These are phyloP conservation scores for Aspergillus nomiae DNA, from an alignment of 2,329 filamentous ascomycete species.

Conservation along the genomic window DNA sequence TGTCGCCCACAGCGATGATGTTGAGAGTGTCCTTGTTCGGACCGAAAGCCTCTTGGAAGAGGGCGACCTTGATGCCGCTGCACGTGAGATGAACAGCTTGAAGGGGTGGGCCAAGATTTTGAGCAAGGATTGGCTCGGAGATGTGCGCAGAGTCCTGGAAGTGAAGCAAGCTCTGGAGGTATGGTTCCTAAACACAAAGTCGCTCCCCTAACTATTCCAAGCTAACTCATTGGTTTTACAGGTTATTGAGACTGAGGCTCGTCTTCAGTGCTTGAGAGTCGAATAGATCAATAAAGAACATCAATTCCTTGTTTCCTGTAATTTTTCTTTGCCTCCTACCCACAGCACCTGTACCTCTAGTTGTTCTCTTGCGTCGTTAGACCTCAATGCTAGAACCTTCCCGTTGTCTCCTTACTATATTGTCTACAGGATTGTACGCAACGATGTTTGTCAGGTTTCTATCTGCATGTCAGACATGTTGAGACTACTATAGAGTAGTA, in stretches of 20 bases:
- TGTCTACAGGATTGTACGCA: neutral
- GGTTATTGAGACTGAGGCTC: slow-evolving; percentile 88
- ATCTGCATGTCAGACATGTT: neutral
- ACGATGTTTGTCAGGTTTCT: neutral
- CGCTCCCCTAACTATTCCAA: neutral
- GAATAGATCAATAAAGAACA: slow-evolving; percentile 56
- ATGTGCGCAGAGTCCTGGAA: slow-evolving; percentile 89
- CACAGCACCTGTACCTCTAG: slow-evolving; percentile 44
- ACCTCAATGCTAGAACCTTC: slow-evolving; percentile 41
- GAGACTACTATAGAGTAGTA: neutral
- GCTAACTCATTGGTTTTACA: slow-evolving; percentile 39
- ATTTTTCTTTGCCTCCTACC: slow-evolving; percentile 28
- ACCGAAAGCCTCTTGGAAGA: slow-evolving; percentile 91
- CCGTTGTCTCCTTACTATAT: slow-evolving; percentile 12
- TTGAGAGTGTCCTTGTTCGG: slow-evolving; percentile 88
- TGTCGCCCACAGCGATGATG: slow-evolving; percentile 79
- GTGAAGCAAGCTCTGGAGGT: slow-evolving; percentile 96
- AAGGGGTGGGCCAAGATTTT: slow-evolving; percentile 94
- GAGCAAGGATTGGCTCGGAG: slow-evolving; percentile 88
- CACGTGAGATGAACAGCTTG: slow-evolving; percentile 91
- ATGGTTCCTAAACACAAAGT: slow-evolving; percentile 43
- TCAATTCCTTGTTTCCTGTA: slow-evolving; percentile 33
- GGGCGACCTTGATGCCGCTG: slow-evolving; percentile 86
- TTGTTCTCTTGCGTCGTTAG: slow-evolving; percentile 38
- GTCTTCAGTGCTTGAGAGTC: slow-evolving; percentile 82